These are phyloP conservation scores for Penicillium sclerotiorum DNA, from an alignment of 2,329 filamentous ascomycete species.

Conservation along the genomic window DNA sequence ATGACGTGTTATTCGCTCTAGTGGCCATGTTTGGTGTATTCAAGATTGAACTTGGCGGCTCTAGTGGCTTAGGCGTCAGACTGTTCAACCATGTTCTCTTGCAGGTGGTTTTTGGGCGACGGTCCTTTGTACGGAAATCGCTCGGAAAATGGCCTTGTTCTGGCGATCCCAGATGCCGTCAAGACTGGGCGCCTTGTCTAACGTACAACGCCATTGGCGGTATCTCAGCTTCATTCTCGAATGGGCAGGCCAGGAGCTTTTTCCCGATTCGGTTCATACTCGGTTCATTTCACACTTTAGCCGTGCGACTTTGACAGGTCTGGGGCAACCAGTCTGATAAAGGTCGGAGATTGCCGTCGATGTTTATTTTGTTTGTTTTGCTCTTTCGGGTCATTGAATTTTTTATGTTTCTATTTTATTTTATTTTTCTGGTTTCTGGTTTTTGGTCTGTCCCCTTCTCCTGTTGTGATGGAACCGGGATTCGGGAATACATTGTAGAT, in stretches of 20 bases:
- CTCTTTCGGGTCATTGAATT: no score
- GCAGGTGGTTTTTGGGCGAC: conserved; percentile 3
- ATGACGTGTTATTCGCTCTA: background rate
- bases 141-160: conserved; percentile 7
- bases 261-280: conserved; percentile 18
- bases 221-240: conserved; percentile 4
- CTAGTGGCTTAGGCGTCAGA: background rate
- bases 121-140: background rate
- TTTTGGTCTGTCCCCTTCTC: no score
- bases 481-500: no score
- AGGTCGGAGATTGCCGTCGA: conserved; percentile 28
- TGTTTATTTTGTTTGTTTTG: no score
- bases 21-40: background rate
- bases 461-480: no score
- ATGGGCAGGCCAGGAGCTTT: conserved; percentile 15
- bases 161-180: conserved; percentile 3
- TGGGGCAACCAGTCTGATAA: conserved; percentile 8
- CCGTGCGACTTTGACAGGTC: conserved; percentile 20
- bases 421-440: no score
- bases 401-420: no score
- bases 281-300: conserved; percentile 20
- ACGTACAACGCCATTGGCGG: conserved; percentile 13
- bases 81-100: conserved; percentile 12
- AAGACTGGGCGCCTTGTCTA: conserved; percentile 23
- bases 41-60: conserved; percentile 1